Evolutionary conservation across 179 eudicot species (phyloP).

Genomic region (Drosera spatulata): DNA sequence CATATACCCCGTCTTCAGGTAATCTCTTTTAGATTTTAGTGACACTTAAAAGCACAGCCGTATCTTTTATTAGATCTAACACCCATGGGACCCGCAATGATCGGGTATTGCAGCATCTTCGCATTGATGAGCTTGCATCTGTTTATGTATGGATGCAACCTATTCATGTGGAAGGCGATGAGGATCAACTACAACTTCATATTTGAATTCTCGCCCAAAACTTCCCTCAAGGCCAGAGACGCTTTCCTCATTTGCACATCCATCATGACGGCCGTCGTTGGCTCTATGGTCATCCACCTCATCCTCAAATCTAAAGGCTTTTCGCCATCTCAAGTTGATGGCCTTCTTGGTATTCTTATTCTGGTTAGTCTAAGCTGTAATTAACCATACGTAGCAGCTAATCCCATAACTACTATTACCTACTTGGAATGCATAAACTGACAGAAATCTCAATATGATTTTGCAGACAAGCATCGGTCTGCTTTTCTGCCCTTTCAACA

Average conservation of each 20-base stretch:
- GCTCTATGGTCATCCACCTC: slow-evolving; percentile 77
- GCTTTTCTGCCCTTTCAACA: slow-evolving; percentile 46
- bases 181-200: slow-evolving; percentile 87
- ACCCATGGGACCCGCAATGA: no score
- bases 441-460: background rate
- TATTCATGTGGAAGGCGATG: slow-evolving; percentile 81
- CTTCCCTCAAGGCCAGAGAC: slow-evolving; percentile 73
- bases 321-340: slow-evolving; percentile 47
- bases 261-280: slow-evolving; percentile 77
- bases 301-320: slow-evolving; percentile 55
- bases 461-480: slow-evolving; percentile 21
- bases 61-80: no score
- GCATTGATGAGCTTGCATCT: slow-evolving; percentile 87
- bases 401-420: background rate
- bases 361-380: slow-evolving; percentile 36
- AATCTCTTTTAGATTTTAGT: background rate
- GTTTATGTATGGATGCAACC: slow-evolving; percentile 93
- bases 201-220: slow-evolving; percentile 68
- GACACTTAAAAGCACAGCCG: no score
- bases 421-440: no score
- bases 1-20: slow-evolving; percentile 93
- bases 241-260: slow-evolving; percentile 79
- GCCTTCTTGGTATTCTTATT: slow-evolving; percentile 71
- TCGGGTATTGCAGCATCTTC: slow-evolving; percentile 60
- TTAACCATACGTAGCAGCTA: background rate